Evolutionary conservation across 345 rosid genomes (phyloP).

Genomic region (Eucalyptus cladocalyx): DNA sequence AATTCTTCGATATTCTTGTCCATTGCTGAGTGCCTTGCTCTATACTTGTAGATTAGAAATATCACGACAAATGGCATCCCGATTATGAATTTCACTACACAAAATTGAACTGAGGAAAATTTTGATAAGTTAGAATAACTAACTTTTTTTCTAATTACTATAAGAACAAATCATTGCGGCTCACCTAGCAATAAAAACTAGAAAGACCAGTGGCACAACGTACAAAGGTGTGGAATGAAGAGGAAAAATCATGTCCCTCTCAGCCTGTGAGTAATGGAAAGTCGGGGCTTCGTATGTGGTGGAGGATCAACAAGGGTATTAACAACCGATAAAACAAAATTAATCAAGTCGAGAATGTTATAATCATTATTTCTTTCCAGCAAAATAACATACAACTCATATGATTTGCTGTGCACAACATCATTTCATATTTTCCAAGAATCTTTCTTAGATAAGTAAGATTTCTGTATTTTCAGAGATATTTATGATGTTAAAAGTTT

Average conservation of each 20-base stretch:
- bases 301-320: neutral
- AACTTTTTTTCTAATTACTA: too few species aligned
- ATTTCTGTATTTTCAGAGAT: neutral
- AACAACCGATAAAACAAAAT: neutral
- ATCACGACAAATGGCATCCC: too few species aligned
- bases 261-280: neutral
- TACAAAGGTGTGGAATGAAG: neutral
- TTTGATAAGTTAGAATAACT: too few species aligned
- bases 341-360: neutral
- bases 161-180: too few species aligned
- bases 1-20: too few species aligned
- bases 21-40: too few species aligned
- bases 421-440: neutral
- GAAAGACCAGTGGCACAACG: neutral
- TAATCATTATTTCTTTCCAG: neutral
- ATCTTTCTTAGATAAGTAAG: neutral
- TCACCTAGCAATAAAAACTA: too few species aligned
- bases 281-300: neutral
- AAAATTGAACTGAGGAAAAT: too few species aligned
- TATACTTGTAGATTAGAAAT: too few species aligned
- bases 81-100: too few species aligned
- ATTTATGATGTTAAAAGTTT: neutral
- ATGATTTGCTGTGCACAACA: too few species aligned
- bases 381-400: neutral
- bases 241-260: neutral